Base-by-base conservation (phyloP, 2,329 filamentous ascomycete species). In the Xylariales sp. region DNA sequence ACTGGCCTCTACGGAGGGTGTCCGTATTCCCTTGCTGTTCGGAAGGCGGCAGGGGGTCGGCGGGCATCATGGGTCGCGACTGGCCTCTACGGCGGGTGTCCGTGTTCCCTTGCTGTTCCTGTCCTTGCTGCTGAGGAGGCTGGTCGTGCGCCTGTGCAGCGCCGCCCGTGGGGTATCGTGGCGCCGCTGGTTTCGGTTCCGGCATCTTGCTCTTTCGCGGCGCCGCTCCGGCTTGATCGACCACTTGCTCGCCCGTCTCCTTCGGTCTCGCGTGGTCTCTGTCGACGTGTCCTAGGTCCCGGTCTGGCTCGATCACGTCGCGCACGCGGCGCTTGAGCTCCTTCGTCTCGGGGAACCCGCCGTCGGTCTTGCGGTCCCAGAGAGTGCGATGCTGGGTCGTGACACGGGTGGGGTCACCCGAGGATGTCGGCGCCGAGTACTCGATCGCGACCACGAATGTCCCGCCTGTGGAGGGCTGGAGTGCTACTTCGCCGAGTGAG, bases 311-410 rank as follows among this genome's bases (percentile, higher is more conserved):
- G 52, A 96, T 82, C 38, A 87, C 73, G 65, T 96, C 87, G 44
- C 91, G 73, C 4, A 96, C 80, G 12, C 83, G 74, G 45, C 88
- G 81, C 68, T 97, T 96, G 31, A 96, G 74, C 51, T 91, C 83
- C 65, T 96, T 95, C 2, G 87, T 89, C 67, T 96, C 89, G 46
- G 91, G 93, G 64, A 98, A 98, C 0, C 93, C 90, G 21, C 87
- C 87, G 57, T 96, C 84, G 3, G 65, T 59, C 61, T 89, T 94
- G 47, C 93, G 78, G 69, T 97, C 88, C 93, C 93, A 98, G 22
- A 97, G 69, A 3, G 84, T 57, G 21, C 73, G 76, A 6, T 36
- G 47, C 33, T 54, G 54, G 15, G 46, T 46, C 42, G 76, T 69
- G 47, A 69, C 24, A 10, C 19, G 19, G 2, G 65, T 59, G 11